These are phyloP conservation scores for Chaetomium sp. DNA, from an alignment of 2,329 filamentous ascomycete genomes.

Conservation along the genomic window DNA sequence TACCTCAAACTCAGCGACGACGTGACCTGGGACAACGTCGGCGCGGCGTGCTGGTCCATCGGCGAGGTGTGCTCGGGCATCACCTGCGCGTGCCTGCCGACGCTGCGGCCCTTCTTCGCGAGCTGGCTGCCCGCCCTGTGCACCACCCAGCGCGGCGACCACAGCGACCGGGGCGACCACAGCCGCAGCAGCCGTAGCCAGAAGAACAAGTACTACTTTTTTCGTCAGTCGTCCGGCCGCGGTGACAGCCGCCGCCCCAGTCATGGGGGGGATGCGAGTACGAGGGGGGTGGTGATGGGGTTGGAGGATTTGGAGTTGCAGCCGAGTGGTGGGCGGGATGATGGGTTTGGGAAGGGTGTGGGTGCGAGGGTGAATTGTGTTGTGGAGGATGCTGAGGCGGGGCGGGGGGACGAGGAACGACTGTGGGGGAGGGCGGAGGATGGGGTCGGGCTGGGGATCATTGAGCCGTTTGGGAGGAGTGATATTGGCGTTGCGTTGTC, in stretches of 20 bases:
- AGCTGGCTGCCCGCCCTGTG: conserved; percentile 26
- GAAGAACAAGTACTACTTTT: too few relatives aligned
- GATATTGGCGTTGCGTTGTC: not conserved
- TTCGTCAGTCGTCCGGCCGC: too few relatives aligned
- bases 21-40: conserved; percentile 44
- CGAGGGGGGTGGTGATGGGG: not conserved
- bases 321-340: not conserved
- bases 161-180: not conserved
- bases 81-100: conserved; percentile 43
- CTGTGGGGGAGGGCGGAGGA: not conserved
- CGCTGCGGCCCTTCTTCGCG: conserved; percentile 36
- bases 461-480: not conserved
- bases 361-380: not conserved
- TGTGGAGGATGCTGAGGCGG: not conserved
- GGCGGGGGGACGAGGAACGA: not conserved
- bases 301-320: not conserved
- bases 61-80: conserved; percentile 43
- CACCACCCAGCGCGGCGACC: conserved; percentile 12
- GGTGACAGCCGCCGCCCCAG: too few relatives aligned
- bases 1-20: conserved; percentile 42
- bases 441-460: not conserved
- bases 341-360: not conserved
- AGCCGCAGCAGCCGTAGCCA: too few relatives aligned
- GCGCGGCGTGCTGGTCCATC: conserved; percentile 43
- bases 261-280: not conserved